These are phyloP conservation scores for Alternaria novae-zelandiae DNA, from an alignment of 2,329 filamentous ascomycete species.

Conservation along the genomic window DNA sequence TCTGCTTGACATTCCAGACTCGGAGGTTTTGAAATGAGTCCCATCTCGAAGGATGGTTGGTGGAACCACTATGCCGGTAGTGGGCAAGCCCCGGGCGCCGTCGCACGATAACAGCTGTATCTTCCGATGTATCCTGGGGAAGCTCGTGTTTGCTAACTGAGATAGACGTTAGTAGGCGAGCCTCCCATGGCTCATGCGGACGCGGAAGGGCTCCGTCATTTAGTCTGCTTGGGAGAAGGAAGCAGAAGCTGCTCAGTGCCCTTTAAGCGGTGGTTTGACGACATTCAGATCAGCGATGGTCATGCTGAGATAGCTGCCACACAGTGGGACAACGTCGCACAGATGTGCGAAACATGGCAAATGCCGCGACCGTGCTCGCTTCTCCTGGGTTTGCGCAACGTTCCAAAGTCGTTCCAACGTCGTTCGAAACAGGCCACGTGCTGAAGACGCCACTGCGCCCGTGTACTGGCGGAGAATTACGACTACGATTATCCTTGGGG, in stretches of 20 bases:
- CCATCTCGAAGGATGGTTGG: constrained; percentile 29
- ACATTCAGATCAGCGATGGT: constrained; percentile 2
- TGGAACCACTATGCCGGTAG: constrained; percentile 29
- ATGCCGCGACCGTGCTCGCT: background rate
- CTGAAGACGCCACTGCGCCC: background rate
- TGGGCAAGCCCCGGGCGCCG: constrained; percentile 19
- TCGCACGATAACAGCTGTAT: constrained; percentile 22
- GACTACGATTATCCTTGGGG: background rate
- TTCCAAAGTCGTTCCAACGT: background rate
- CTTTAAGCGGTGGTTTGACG: constrained; percentile 4
- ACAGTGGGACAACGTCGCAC: background rate
- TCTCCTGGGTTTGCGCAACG: background rate
- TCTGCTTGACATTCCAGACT: constrained; percentile 25
- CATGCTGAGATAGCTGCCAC: constrained; percentile 5
- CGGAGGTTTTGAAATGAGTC: constrained; percentile 23
- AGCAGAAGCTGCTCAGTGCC: background rate
- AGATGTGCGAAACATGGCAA: background rate
- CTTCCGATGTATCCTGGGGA: constrained; percentile 29
- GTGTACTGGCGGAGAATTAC: constrained; percentile 16
- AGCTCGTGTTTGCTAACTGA: constrained; percentile 25
- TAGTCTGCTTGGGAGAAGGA: background rate
- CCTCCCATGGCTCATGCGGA: background rate
- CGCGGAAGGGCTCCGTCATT: constrained; percentile 6
- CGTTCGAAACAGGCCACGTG: background rate
- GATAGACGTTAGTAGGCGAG: constrained; percentile 11